A percentile compares a stretch with the other conserved stretches of the same genome.
These are phyloP conservation scores for Apiospora saccharicola DNA, from an alignment of 2,329 filamentous ascomycete species.

Conservation along the genomic window DNA sequence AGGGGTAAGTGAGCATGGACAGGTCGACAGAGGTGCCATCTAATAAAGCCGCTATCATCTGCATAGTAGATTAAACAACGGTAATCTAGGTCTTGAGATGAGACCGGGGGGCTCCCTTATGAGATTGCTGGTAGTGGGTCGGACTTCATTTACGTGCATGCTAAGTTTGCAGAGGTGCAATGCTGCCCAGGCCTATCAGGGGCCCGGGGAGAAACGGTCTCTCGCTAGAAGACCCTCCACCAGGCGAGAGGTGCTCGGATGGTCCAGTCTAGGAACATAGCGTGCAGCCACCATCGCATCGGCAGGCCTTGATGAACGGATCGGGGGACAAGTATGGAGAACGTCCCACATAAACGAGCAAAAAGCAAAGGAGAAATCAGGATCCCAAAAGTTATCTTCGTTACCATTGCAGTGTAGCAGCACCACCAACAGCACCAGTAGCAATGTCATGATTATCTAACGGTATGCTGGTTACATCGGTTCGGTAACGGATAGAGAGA, in stretches of 20 bases:
- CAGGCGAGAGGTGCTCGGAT: background rate
- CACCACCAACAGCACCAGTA: background rate
- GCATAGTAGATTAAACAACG: background rate
- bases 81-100: conserved; percentile 15
- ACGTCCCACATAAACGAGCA: background rate
- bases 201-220: conserved; percentile 17
- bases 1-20: background rate
- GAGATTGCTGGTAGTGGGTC: conserved; percentile 6
- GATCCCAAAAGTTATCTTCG: background rate
- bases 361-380: background rate
- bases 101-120: conserved; percentile 7
- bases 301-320: conserved; percentile 3
- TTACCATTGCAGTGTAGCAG: background rate
- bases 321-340: background rate
- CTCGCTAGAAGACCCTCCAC: background rate
- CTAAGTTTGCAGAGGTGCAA: background rate
- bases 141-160: conserved; percentile 12
- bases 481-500: background rate
- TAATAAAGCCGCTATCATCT: conserved; percentile 10
- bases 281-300: conserved; percentile 17
- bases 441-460: background rate
- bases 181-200: background rate
- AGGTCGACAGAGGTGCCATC: conserved; percentile 10
- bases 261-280: conserved; percentile 17
- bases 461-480: background rate